Conservation (phyloP, 129 eudicot genomes). For the Kitagawia praeruptora region DNA sequence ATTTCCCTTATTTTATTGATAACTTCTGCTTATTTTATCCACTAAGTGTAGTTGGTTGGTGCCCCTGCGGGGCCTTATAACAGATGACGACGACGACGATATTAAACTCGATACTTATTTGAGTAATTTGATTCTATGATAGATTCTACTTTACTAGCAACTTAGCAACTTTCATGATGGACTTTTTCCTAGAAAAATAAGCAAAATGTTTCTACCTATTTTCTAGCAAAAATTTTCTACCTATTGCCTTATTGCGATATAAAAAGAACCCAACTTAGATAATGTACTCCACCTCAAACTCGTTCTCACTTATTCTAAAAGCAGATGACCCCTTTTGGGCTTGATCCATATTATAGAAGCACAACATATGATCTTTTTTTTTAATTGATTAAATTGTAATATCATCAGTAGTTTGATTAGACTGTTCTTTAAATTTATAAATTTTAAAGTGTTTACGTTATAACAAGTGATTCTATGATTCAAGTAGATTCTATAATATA, state of each 20-base stretch:
- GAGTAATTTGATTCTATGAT: too few species aligned
- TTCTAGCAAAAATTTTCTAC: background rate
- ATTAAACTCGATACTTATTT: too few species aligned
- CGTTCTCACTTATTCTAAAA: background rate
- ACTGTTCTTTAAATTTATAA: background rate
- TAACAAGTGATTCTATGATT: too few species aligned
- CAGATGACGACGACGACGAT: too few species aligned
- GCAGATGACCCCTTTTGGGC: background rate
- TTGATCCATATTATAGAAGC: background rate
- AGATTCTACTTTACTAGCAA: too few species aligned
- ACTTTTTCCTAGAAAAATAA: constrained; percentile 63
- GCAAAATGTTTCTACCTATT: constrained; percentile 10
- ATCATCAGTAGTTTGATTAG: background rate
- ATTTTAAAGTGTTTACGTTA: background rate
- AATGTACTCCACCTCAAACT: background rate
- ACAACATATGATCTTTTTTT: background rate
- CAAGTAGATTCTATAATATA: too few species aligned
- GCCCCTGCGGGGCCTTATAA: too few species aligned
- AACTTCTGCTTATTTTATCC: too few species aligned
- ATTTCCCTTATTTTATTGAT: too few species aligned
- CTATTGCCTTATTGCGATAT: background rate
- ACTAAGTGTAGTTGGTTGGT: too few species aligned
- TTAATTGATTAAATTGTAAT: background rate
- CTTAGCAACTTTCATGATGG: constrained; percentile 85
- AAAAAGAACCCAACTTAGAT: background rate